phyloP scores from a whole-genome alignment of 345 rosid genomes.

The Rubroshorea leprosula region DNA sequence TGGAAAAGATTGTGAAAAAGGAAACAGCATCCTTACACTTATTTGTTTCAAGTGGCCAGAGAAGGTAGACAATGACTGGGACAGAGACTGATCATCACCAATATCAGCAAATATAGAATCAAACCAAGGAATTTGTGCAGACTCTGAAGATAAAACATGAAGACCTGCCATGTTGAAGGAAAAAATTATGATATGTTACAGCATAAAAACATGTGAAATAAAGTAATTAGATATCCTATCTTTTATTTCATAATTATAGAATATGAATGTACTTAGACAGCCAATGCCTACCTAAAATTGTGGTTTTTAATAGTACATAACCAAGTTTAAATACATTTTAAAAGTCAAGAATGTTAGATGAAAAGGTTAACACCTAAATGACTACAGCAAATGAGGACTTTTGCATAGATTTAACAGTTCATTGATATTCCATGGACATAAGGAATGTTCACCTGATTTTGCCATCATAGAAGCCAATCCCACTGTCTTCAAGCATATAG shows the following conservation, averaged over 20 bases:
- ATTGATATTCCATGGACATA: too few species aligned
- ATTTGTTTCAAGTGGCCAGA: conserved; percentile 93
- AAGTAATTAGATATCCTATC: background rate
- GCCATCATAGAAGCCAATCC: conserved; percentile 98
- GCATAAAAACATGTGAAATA: background rate
- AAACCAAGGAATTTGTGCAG: conserved; percentile 86
- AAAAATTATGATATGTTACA: background rate
- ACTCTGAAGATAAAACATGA: conserved; percentile 75
- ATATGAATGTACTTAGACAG: too few species aligned
- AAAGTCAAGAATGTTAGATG: background rate
- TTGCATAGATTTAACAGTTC: too few species aligned
- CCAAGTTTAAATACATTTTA: background rate
- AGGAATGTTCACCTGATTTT: conserved; percentile 57
- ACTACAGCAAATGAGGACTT: background rate
- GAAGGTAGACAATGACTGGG: conserved; percentile 89
- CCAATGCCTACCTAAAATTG: background rate
- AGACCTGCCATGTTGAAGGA: conserved; percentile 51
- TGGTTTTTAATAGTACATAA: background rate
- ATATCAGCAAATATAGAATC: conserved; percentile 91
- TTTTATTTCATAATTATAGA: too few species aligned
- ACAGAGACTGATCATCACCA: conserved; percentile 90
- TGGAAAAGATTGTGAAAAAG: conserved; percentile 6
- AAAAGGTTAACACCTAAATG: background rate
- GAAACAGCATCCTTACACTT: conserved; percentile 47
- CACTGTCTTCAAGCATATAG: conserved; percentile 82